Percentiles rank a stretch among this genome's conserved stretches.
Evolutionary conservation across 306 rosid species (phyloP).

Genomic region (Vicia villosa): DNA sequence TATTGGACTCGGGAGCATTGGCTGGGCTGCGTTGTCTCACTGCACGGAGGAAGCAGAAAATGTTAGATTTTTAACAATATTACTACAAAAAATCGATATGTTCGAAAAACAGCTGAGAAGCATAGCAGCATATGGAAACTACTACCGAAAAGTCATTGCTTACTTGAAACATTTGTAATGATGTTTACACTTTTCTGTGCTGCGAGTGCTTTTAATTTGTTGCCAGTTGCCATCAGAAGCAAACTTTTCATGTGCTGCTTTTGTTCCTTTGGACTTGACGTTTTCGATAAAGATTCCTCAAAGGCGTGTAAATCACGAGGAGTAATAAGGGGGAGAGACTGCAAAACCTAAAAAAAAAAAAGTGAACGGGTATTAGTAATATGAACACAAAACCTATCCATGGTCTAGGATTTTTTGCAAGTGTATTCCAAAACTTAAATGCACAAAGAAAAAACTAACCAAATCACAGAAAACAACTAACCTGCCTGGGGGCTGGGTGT

Average conservation of each 20-base stretch:
- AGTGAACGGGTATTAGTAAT: not conserved
- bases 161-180: slow-evolving; percentile 91
- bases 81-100: slow-evolving; percentile 6
- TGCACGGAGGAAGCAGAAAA: slow-evolving; percentile 42
- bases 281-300: slow-evolving; percentile 89
- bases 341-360: slow-evolving; percentile 56
- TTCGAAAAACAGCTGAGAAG: not conserved
- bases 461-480: slow-evolving; percentile 37
- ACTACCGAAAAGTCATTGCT: slow-evolving; percentile 44
- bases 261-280: slow-evolving; percentile 91
- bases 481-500: slow-evolving; percentile 94
- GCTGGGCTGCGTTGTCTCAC: slow-evolving; percentile 68
- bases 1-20: slow-evolving; percentile 59
- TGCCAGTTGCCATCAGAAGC: slow-evolving; percentile 81
- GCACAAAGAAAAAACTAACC: not conserved
- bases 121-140: not conserved
- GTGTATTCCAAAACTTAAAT: slow-evolving; percentile 16
- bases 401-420: slow-evolving; percentile 12
- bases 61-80: slow-evolving; percentile 20
- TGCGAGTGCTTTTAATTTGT: slow-evolving; percentile 87
- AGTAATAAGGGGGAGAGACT: slow-evolving; percentile 75
- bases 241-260: slow-evolving; percentile 86
- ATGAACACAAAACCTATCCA: slow-evolving; percentile 14
- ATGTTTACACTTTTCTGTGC: slow-evolving; percentile 84
- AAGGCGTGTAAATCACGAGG: slow-evolving; percentile 81